Percentiles rank a stretch among this genome's conserved stretches.
These are phyloP conservation scores for Dothistroma septosporum DNA, from an alignment of 2,329 filamentous ascomycete genomes.

Conservation along the genomic window DNA sequence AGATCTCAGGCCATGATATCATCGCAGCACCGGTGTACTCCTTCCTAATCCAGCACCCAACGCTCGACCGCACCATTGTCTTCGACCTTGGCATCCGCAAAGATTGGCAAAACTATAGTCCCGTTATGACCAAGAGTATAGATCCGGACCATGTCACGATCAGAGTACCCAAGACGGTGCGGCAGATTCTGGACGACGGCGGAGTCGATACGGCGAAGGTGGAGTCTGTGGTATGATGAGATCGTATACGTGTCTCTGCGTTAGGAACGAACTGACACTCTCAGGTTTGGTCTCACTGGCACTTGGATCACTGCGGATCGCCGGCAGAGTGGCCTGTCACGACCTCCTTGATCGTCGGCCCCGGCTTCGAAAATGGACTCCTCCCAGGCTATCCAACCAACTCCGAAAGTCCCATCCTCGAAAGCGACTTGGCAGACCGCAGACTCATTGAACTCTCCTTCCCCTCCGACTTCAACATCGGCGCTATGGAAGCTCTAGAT, in stretches of 20 bases:
- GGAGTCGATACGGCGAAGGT: slow-evolving; percentile 3
- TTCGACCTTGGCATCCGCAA: slow-evolving; percentile 47
- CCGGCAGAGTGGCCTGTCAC: slow-evolving; percentile 43
- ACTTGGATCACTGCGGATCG: slow-evolving; percentile 52
- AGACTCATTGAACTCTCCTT: slow-evolving; percentile 36
- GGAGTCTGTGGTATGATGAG: slow-evolving; percentile 22
- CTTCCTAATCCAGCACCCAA: slow-evolving; percentile 46
- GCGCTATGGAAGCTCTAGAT: slow-evolving; percentile 46
- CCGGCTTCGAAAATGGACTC: slow-evolving; percentile 46
- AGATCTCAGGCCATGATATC: slow-evolving; percentile 35
- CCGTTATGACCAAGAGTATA: slow-evolving; percentile 7
- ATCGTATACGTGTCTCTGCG: slow-evolving; percentile 28
- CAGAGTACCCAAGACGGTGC: slow-evolving; percentile 33
- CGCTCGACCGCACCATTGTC: slow-evolving; percentile 20
- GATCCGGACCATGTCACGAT: slow-evolving; percentile 29
- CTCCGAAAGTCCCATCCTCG: slow-evolving; percentile 12
- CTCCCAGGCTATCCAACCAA: slow-evolving; percentile 46
- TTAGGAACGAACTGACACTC: background rate
- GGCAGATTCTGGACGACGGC: slow-evolving; percentile 14
- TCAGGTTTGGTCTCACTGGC: slow-evolving; percentile 37
- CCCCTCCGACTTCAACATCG: slow-evolving; percentile 36
- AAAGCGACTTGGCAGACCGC: slow-evolving; percentile 24
- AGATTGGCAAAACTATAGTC: slow-evolving; percentile 30
- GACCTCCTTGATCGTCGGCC: slow-evolving; percentile 50
- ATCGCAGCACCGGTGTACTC: slow-evolving; percentile 39